Percentiles rank a stretch among this genome's conserved stretches.
phyloP scores from a whole-genome alignment of 352 stramenopile species.

The Pythium diclinum region DNA sequence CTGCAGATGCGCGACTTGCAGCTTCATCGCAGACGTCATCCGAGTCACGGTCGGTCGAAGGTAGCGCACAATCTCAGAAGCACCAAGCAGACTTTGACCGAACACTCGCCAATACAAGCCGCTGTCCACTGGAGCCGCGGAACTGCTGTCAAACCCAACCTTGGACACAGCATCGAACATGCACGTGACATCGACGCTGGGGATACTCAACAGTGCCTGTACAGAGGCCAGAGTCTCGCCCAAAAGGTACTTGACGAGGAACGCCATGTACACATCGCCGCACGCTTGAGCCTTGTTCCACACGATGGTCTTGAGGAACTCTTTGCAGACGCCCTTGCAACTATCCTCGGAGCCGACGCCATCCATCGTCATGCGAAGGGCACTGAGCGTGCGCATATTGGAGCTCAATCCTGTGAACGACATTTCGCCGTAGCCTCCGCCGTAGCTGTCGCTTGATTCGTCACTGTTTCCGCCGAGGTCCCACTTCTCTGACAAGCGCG shows the following conservation, averaged over 20 bases:
- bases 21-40: conserved; percentile 47
- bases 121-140: neutral
- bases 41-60: conserved; percentile 47
- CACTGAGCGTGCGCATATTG: conserved; percentile 34
- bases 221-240: conserved; percentile 46
- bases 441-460: conserved; percentile 8
- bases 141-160: conserved; percentile 14
- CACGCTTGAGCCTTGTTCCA: conserved; percentile 42
- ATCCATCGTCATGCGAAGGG: conserved; percentile 16
- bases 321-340: conserved; percentile 42
- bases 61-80: conserved; percentile 63
- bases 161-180: conserved; percentile 38
- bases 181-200: conserved; percentile 51
- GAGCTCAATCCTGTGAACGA: conserved; percentile 61
- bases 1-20: conserved; percentile 56
- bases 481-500: conserved; percentile 71
- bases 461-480: conserved; percentile 43
- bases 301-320: conserved; percentile 64
- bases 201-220: conserved; percentile 47
- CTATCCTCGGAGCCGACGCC: conserved; percentile 10
- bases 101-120: conserved; percentile 74
- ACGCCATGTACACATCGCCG: conserved; percentile 75
- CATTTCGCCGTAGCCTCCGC: conserved; percentile 31
- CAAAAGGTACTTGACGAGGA: conserved; percentile 66
- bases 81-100: conserved; percentile 63